phyloP scores from a whole-genome alignment of 2,329 filamentous ascomycete species.

The Alternaria postmessia region DNA sequence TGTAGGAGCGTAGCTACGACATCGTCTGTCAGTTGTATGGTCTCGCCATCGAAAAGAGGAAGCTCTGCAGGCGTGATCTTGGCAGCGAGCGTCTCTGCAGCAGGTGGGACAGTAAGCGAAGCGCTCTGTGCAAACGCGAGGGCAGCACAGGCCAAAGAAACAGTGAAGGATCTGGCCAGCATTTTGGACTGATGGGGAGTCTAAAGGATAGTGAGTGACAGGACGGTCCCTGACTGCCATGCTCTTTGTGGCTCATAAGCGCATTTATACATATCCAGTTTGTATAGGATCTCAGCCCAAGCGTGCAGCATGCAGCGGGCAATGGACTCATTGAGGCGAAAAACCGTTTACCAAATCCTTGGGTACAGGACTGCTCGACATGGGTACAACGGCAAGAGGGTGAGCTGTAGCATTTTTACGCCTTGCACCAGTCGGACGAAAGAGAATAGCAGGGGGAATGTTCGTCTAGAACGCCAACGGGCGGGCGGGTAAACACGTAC shows the following conservation, averaged over 20 bases:
- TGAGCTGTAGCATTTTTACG: background rate
- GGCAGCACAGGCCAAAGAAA: constrained; percentile 25
- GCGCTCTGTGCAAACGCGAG: constrained; percentile 27
- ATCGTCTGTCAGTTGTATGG: constrained; percentile 36
- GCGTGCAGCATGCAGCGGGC: background rate
- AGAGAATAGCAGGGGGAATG: background rate
- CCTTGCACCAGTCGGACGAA: background rate
- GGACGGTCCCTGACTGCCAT: background rate
- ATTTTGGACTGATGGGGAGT: constrained; percentile 17
- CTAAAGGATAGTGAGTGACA: background rate
- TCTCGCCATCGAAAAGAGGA: constrained; percentile 31
- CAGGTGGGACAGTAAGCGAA: constrained; percentile 33
- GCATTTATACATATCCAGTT: background rate
- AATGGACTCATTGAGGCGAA: background rate
- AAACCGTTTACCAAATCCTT: background rate
- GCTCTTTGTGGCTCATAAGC: background rate
- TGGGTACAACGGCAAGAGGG: background rate
- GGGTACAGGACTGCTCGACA: background rate
- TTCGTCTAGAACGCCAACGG: background rate
- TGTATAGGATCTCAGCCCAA: background rate
- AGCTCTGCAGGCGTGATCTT: constrained; percentile 30
- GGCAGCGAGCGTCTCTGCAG: constrained; percentile 34
- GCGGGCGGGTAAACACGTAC: background rate
- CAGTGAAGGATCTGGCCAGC: constrained; percentile 22
- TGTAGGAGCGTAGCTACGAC: constrained; percentile 29